These are phyloP conservation scores for Boletus rubescentipes DNA, from an alignment of 768 basidiomycete genomes.

Conservation along the genomic window DNA sequence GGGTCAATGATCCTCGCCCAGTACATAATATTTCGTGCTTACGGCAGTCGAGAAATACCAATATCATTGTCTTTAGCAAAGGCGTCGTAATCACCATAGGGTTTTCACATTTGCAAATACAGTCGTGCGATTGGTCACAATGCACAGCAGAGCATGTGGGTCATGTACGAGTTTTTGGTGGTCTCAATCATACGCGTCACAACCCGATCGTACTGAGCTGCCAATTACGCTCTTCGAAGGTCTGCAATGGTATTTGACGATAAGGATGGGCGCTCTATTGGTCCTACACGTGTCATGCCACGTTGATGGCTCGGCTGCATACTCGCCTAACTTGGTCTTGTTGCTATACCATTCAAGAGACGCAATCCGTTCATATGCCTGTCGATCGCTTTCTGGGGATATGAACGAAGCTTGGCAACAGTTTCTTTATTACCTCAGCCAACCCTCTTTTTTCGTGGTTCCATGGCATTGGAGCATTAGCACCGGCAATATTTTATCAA, in stretches of 20 bases:
- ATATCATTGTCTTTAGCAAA: neutral
- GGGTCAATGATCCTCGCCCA: neutral
- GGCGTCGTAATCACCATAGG: neutral
- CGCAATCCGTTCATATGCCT: neutral
- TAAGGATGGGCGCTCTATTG: slow-evolving; percentile 16
- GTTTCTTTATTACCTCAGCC: slow-evolving; percentile 33
- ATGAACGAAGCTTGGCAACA: slow-evolving; percentile 17
- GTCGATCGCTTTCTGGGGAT: slow-evolving; percentile 24
- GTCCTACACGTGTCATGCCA: slow-evolving; percentile 22
- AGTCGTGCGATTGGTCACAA: neutral
- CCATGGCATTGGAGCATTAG: slow-evolving; percentile 23
- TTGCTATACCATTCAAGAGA: slow-evolving; percentile 5
- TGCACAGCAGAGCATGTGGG: neutral
- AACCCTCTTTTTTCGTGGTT: slow-evolving; percentile 29
- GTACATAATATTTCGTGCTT: neutral
- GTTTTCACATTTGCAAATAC: slow-evolving; percentile 19
- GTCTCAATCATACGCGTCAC: neutral
- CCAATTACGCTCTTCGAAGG: slow-evolving; percentile 3
- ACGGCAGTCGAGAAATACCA: neutral
- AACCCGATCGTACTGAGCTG: neutral
- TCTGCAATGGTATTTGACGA: slow-evolving; percentile 26
- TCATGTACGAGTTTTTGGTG: neutral
- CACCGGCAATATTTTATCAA: slow-evolving; percentile 16
- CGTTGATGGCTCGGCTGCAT: slow-evolving; percentile 8
- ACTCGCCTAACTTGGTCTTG: neutral